Evolutionary conservation across 345 rosid species (phyloP), one percentile per base, ranked within the genome.

Genomic region (Eucalyptus lansdowneana): DNA sequence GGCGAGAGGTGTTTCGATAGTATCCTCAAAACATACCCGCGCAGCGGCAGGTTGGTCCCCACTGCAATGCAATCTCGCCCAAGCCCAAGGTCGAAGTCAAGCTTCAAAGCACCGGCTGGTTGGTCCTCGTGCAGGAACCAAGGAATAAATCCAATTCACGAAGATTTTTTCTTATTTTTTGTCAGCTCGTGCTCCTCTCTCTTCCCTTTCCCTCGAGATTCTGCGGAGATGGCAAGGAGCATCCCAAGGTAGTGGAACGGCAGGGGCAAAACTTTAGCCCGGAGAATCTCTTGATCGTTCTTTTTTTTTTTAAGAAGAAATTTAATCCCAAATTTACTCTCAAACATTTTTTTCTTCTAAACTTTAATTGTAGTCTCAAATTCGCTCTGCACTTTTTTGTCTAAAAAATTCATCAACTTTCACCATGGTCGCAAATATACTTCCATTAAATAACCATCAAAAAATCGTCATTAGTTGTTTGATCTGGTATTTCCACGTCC

Each of bases 381-480:
- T 62, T 12, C 1, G 1, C 31, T 7, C 15, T 4, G 3, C 2
- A 27, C 4, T 62, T 62, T 60, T 1, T 13, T 62, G 17, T 62
- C 9, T 13, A 14, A 14, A 62, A 62, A 14, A 65, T 11, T 12
- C 37, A 65, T 29, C 9, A 14, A 62, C n/a, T 62, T 62, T 62
- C 34, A 29, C 8, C 8, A 2, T 14, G 2, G 9, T 62, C 10
- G 4, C 72, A 29, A 62, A 14, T 65, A 8, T 3, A 0, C 19
- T 3, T n/a, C 9, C 9, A 2, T 14, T 29, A 65, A 65, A 13
- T 0, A n/a, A 29, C 3, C 1, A 0, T 65, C 5, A 31, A n/a
- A 65, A 65, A 65, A 65, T 65, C 10, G 1, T n/a, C 72, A 65
- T n/a, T 7, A n/a, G 9, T 14, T 65, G 3, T 65, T 65, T 65